Conservation (phyloP, 768 basidiomycete species). For the Lactarius tabidus region DNA sequence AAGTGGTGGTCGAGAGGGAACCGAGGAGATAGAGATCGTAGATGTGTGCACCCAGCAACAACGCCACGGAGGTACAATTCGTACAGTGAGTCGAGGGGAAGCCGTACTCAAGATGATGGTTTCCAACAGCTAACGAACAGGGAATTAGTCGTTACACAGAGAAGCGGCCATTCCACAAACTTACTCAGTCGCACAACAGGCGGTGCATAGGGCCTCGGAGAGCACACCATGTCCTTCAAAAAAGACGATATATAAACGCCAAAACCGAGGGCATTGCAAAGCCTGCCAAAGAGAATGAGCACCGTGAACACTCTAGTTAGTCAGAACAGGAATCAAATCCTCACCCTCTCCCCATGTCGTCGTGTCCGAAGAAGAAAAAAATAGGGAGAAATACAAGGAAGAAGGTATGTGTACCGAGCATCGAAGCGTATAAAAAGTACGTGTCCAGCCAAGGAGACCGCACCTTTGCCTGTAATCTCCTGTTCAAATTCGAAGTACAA, state of each 20-base stretch:
- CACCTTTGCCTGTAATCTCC: slow-evolving; percentile 41
- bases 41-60: slow-evolving; percentile 65
- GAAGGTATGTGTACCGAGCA: slow-evolving; percentile 83
- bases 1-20: slow-evolving; percentile 45
- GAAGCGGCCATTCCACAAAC: slow-evolving; percentile 29
- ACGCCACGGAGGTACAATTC: slow-evolving; percentile 83
- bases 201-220: slow-evolving; percentile 85
- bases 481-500: slow-evolving; percentile 20
- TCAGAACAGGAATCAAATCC: slow-evolving; percentile 25
- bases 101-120: slow-evolving; percentile 86
- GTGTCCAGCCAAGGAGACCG: slow-evolving; percentile 66
- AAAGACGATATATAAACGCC: slow-evolving; percentile 88
- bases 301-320: neutral
- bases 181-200: slow-evolving; percentile 86
- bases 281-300: slow-evolving; percentile 38
- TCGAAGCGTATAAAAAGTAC: slow-evolving; percentile 81
- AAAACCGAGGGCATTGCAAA: slow-evolving; percentile 64
- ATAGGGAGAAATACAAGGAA: slow-evolving; percentile 88
- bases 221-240: slow-evolving; percentile 84
- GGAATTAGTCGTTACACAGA: neutral
- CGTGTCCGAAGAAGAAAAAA: slow-evolving; percentile 85
- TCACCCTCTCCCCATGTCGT: slow-evolving; percentile 68
- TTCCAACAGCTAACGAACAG: slow-evolving; percentile 57
- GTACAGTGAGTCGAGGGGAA: slow-evolving; percentile 96
- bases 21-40: slow-evolving; percentile 44